Conservation (phyloP, 2,329 filamentous ascomycete genomes). For the Zelopaecilomyces penicillatus region DNA sequence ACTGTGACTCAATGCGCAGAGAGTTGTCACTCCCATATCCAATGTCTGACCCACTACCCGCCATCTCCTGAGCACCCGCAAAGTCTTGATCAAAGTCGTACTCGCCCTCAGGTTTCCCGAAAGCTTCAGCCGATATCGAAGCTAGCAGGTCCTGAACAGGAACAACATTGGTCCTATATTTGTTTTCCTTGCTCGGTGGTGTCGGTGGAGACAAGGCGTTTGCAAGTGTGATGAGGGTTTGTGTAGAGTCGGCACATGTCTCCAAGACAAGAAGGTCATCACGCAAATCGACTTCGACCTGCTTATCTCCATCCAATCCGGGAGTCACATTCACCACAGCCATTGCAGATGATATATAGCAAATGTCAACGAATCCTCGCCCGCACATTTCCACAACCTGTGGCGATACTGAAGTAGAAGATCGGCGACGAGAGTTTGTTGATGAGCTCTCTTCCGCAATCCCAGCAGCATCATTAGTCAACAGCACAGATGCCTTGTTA, state of each 20-base stretch:
- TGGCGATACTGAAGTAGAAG: conserved; percentile 31
- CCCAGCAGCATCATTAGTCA: conserved; percentile 65
- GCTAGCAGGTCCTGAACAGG: conserved; percentile 82
- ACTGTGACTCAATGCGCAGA: conserved; percentile 35
- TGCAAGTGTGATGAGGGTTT: conserved; percentile 74
- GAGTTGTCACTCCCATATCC: conserved; percentile 26
- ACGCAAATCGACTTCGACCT: conserved; percentile 69
- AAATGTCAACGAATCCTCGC: conserved; percentile 76
- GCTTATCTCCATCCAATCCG: conserved; percentile 48
- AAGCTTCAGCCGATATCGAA: conserved; percentile 82
- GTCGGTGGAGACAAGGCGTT: conserved; percentile 76
- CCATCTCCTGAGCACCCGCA: conserved; percentile 42
- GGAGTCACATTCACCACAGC: conserved; percentile 53
- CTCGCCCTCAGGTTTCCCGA: conserved; percentile 53
- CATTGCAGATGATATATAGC: conserved; percentile 76
- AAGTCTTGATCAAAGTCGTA: conserved; percentile 59
- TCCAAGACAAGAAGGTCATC: conserved; percentile 86
- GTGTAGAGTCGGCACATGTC: conserved; percentile 93
- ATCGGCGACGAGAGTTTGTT: conserved; percentile 15
- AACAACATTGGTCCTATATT: conserved; percentile 80
- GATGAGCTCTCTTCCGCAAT: conserved; percentile 9
- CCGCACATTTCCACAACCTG: conserved; percentile 51
- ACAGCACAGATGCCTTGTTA: conserved; percentile 71
- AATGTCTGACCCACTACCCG: conserved; percentile 27
- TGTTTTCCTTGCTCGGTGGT: conserved; percentile 71